Percentiles rank a stretch among this genome's conserved stretches.
These are phyloP conservation scores for Oryza australiensis DNA, from an alignment of 176 grass and related monocot genomes.

Conservation along the genomic window DNA sequence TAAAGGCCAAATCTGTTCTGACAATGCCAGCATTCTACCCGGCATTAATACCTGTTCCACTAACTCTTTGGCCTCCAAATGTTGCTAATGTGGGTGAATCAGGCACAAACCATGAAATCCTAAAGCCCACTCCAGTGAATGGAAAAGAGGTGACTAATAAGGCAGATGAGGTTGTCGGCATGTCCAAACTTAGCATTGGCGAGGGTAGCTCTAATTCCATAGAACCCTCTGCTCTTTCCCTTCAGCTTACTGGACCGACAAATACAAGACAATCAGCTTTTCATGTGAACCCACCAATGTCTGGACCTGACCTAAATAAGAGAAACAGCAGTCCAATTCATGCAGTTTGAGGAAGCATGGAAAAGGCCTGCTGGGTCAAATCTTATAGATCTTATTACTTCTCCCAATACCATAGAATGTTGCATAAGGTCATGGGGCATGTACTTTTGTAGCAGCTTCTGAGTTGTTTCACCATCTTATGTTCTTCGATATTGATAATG, in stretches of 20 bases:
- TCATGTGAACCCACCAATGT: conserved; percentile 55
- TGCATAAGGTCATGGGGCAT: conserved; percentile 20
- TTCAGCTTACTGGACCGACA: conserved; percentile 58
- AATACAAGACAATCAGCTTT: conserved; percentile 69
- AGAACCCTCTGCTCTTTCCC: conserved; percentile 66
- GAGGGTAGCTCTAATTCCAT: conserved; percentile 40
- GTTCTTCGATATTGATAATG: conserved; percentile 22
- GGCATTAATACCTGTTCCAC: conserved; percentile 43
- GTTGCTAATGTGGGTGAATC: conserved; percentile 40
- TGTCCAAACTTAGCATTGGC: conserved; percentile 84
- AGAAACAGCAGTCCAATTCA: conserved; percentile 72
- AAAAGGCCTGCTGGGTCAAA: conserved; percentile 10
- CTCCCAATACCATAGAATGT: conserved; percentile 19
- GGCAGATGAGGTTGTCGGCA: conserved; percentile 65
- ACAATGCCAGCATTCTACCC: conserved; percentile 52
- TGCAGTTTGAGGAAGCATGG: conserved; percentile 62
- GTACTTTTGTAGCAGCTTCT: conserved; percentile 38
- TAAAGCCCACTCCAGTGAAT: conserved; percentile 66
- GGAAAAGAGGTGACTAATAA: conserved; percentile 59
- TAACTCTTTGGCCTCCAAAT: conserved; percentile 49
- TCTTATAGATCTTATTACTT: conserved; percentile 33
- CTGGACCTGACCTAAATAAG: conserved; percentile 63
- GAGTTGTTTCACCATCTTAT: conserved; percentile 32
- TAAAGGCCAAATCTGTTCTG: conserved; percentile 12
- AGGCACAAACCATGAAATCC: conserved; percentile 47